Conservation (phyloP, 139 green algal genomes). For the Chlamydomonas schloesseri region DNA sequence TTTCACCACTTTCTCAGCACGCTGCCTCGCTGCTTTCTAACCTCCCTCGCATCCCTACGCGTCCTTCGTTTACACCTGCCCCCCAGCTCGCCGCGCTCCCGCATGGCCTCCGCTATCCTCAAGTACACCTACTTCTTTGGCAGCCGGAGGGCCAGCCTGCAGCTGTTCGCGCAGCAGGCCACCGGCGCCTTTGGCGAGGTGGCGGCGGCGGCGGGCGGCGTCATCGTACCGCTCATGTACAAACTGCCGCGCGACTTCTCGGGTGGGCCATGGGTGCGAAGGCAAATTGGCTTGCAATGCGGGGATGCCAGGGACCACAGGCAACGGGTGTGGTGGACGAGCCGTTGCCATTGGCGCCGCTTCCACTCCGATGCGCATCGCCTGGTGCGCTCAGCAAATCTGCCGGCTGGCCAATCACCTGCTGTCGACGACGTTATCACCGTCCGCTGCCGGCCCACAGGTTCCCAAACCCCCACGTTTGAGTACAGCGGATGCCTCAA, state of each 20-base stretch:
- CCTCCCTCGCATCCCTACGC: too few species aligned
- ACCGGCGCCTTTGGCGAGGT: conserved; percentile 52
- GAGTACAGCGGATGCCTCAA: conserved; percentile 27
- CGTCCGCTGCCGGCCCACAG: background rate
- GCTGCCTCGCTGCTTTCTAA: too few species aligned
- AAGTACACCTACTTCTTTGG: conserved; percentile 45
- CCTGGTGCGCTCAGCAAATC: too few species aligned
- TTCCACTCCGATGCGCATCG: too few species aligned
- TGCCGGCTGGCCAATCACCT: too few species aligned
- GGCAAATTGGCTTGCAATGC: background rate
- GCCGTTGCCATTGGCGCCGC: too few species aligned
- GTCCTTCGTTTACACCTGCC: too few species aligned
- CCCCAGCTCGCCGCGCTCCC: too few species aligned
- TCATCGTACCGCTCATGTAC: conserved; percentile 53
- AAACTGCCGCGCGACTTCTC: conserved; percentile 6
- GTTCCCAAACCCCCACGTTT: conserved; percentile 9
- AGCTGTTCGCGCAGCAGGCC: conserved; percentile 55
- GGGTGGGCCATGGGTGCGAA: background rate
- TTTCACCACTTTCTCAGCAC: too few species aligned
- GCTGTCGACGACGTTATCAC: too few species aligned
- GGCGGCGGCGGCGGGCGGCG: conserved; percentile 47
- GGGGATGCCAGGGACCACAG: too few species aligned
- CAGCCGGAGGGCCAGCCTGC: background rate
- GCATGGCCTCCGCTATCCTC: background rate
- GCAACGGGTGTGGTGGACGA: too few species aligned